phyloP scores from a whole-genome alignment of 768 basidiomycete genomes.

The Boletellus ananiceps region DNA sequence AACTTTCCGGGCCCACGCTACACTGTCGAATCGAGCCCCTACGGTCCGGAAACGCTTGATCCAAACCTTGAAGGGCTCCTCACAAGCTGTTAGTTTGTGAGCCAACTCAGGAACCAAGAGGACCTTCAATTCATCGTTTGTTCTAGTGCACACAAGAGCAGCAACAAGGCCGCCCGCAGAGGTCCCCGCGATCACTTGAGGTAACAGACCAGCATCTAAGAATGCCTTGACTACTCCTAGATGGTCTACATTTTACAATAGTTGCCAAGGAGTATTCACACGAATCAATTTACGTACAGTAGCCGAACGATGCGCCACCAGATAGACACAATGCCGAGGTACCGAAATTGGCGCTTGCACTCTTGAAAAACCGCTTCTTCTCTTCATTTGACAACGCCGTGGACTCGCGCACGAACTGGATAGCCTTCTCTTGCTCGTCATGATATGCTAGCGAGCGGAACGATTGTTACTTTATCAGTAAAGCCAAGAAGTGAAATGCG shows the following conservation, averaged over 20 bases:
- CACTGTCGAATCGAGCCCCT: slow-evolving; percentile 92
- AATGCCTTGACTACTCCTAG: slow-evolving; percentile 92
- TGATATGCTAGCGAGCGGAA: slow-evolving; percentile 62
- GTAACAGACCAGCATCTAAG: slow-evolving; percentile 78
- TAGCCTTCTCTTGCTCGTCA: slow-evolving; percentile 67
- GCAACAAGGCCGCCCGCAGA: slow-evolving; percentile 86
- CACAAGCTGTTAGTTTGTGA: slow-evolving; percentile 74
- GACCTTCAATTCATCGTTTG: slow-evolving; percentile 76
- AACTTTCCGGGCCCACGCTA: slow-evolving; percentile 88
- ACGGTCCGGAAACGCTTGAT: slow-evolving; percentile 71
- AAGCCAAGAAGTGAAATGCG: neutral
- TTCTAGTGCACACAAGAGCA: slow-evolving; percentile 77
- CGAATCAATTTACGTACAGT: slow-evolving; percentile 51
- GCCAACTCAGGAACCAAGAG: slow-evolving; percentile 83
- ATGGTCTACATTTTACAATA: slow-evolving; percentile 50
- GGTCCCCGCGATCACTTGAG: slow-evolving; percentile 91
- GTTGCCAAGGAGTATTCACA: neutral
- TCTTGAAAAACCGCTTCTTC: slow-evolving; percentile 89
- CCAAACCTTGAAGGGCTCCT: slow-evolving; percentile 72
- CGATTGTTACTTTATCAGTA: neutral
- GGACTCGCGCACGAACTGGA: slow-evolving; percentile 73
- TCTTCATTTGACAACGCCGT: slow-evolving; percentile 76
- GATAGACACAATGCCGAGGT: slow-evolving; percentile 89
- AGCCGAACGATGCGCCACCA: slow-evolving; percentile 94
- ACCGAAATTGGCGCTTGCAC: slow-evolving; percentile 84